A percentile compares a stretch with the other conserved stretches of the same genome.
phyloP scores from a whole-genome alignment of 2,329 filamentous ascomycete genomes.

The Sodiomyces alkalinus region DNA sequence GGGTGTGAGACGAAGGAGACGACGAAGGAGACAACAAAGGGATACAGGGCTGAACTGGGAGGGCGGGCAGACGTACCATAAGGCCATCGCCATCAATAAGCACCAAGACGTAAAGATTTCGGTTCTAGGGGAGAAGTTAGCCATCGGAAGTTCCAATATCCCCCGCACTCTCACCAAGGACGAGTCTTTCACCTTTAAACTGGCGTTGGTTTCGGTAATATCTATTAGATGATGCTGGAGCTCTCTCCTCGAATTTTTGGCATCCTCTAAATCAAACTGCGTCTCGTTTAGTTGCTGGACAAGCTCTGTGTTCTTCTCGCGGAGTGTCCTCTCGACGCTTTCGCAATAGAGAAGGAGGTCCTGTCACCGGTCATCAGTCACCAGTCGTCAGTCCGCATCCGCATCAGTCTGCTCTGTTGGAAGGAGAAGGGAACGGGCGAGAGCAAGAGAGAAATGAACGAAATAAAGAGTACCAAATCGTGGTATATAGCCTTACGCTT shows the following conservation, averaged over 20 bases:
- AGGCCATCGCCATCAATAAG: slow-evolving; percentile 49
- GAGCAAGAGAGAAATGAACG: neutral
- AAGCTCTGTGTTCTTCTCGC: slow-evolving; percentile 27
- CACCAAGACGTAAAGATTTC: slow-evolving; percentile 43
- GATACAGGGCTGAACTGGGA: no score
- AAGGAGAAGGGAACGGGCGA: no score
- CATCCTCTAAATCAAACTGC: slow-evolving; percentile 34
- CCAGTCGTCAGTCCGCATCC: no score
- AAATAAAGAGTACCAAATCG: no score
- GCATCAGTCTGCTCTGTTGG: neutral
- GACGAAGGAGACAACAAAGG: no score
- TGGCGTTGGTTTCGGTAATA: neutral
- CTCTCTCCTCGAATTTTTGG: slow-evolving; percentile 31
- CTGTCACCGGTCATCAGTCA: no score
- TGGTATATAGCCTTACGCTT: no score
- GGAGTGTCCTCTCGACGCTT: slow-evolving; percentile 24
- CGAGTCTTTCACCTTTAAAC: slow-evolving; percentile 4
- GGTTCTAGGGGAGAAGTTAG: no score
- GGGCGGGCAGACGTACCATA: slow-evolving; percentile 37
- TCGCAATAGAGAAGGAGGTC: slow-evolving; percentile 32
- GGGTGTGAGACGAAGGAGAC: no score
- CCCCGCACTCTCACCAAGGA: no score
- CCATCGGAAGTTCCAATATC: no score
- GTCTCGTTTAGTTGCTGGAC: slow-evolving; percentile 24
- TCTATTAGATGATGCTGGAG: slow-evolving; percentile 22